A percentile compares a stretch with the other conserved stretches of the same genome.
Evolutionary conservation across 2,329 filamentous ascomycete species (phyloP).

Genomic region (Aurifilum marmelostoma): DNA sequence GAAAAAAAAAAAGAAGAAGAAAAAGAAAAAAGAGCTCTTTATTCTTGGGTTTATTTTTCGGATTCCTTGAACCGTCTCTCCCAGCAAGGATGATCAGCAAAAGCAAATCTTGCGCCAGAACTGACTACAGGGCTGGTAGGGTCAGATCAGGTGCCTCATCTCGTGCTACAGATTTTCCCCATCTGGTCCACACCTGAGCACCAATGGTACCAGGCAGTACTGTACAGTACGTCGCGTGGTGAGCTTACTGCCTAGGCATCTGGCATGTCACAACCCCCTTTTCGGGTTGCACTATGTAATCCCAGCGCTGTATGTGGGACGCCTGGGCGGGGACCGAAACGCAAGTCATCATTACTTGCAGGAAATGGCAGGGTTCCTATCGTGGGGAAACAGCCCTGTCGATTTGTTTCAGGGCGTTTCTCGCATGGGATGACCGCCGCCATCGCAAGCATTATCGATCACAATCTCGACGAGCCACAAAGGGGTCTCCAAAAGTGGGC

Average conservation of each 20-base stretch:
- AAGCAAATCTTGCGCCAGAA: neutral
- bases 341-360: conserved; percentile 22
- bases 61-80: neutral
- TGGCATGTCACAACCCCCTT: conserved; percentile 19
- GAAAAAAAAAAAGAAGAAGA: no score
- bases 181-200: neutral
- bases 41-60: no score
- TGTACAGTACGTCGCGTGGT: neutral
- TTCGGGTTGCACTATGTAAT: conserved; percentile 5
- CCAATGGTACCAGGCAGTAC: neutral
- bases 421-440: neutral
- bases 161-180: neutral
- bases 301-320: conserved; percentile 4
- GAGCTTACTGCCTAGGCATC: neutral
- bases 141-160: neutral
- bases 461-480: conserved; percentile 1
- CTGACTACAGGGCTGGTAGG: neutral
- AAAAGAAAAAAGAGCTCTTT: no score
- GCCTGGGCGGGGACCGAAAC: conserved; percentile 16
- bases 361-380: conserved; percentile 25
- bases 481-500: neutral
- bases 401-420: conserved; percentile 25
- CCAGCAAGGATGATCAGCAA: neutral
- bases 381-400: conserved; percentile 26
- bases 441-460: conserved; percentile 5